Evolutionary conservation across 1,139 yeast genomes (phyloP).

Genomic region (Saccharomyces hybrid): DNA sequence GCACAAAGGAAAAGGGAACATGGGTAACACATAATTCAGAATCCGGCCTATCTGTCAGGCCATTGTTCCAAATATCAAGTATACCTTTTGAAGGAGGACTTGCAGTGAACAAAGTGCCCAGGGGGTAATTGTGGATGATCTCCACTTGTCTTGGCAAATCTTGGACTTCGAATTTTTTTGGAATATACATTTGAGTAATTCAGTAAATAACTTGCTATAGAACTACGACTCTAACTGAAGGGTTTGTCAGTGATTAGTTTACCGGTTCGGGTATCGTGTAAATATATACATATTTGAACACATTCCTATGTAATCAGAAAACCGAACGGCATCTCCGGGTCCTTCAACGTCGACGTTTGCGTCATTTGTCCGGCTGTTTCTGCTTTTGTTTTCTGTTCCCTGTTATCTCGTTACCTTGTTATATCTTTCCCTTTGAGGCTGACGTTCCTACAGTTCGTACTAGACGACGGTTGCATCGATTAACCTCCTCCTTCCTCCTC

Average conservation of each 20-base stretch:
- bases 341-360: background rate
- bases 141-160: conserved; percentile 11
- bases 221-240: background rate
- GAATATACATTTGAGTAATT: conserved; percentile 12
- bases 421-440: background rate
- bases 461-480: background rate
- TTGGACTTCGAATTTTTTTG: conserved; percentile 9
- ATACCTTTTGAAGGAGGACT: conserved; percentile 1
- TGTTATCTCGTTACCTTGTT: background rate
- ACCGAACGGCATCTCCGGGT: background rate
- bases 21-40: background rate
- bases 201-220: background rate
- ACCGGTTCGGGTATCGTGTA: background rate
- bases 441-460: background rate
- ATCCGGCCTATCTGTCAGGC: conserved; percentile 14
- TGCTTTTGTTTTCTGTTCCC: background rate
- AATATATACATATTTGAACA: background rate
- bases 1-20: background rate
- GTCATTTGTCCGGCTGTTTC: background rate
- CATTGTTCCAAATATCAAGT: conserved; percentile 45
- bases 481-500: background rate
- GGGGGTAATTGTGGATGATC: conserved; percentile 11
- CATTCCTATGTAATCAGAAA: background rate
- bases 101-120: conserved; percentile 14
- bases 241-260: background rate